Evolutionary conservation across 2,329 filamentous ascomycete genomes (phyloP), one percentile per base, ranked within the genome.

Genomic region (Ophiocordyceps unilateralis): DNA sequence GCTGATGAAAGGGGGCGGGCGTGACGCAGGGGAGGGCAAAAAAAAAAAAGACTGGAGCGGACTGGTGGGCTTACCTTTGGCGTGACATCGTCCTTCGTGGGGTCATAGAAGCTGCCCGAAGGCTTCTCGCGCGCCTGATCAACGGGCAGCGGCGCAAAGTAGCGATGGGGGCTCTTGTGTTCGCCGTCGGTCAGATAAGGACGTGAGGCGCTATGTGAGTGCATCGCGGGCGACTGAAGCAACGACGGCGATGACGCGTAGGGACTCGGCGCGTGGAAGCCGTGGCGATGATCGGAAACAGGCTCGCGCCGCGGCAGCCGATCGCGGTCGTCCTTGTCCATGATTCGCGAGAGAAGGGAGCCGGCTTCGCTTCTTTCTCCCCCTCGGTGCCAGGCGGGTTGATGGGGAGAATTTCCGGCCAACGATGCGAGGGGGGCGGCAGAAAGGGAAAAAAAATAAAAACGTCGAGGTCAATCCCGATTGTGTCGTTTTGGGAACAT

Each of bases 71-170:
- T 24, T 42, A 70, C 67, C 66, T 70, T 69, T 55, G 65, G 62
- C 49, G 65, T 62, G 48, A 62, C 60, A 48, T 55, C 64, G 58
- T 74, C 70, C 38, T 66, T 69, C 38, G 66, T 66, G 15, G 69
- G 69, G 50, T 74, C 70, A 60, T 74, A 74, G 58, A 69, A 71
- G 55, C 65, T 64, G 52, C 67, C 59, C 44, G 60, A 56, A 15
- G 57, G 54, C 43, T 61, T 52, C 53, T n/a, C n/a, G n/a, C n/a
- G n/a, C n/a, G n/a, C n/a, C n/a, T 65, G 64, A 43, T 63, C 62
- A 54, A 34, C 59, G 64, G 40, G 53, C 44, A 19, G 19, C 17
- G 36, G 20, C 15, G 36, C 11, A 38, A 22, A 38, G 47, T 53
- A 50, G 32, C 50, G 55, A 41, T 50, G 55, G 40, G 55, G 55